Conservation (phyloP, 2,329 filamentous ascomycete species). For the Thelonectria blattea region DNA sequence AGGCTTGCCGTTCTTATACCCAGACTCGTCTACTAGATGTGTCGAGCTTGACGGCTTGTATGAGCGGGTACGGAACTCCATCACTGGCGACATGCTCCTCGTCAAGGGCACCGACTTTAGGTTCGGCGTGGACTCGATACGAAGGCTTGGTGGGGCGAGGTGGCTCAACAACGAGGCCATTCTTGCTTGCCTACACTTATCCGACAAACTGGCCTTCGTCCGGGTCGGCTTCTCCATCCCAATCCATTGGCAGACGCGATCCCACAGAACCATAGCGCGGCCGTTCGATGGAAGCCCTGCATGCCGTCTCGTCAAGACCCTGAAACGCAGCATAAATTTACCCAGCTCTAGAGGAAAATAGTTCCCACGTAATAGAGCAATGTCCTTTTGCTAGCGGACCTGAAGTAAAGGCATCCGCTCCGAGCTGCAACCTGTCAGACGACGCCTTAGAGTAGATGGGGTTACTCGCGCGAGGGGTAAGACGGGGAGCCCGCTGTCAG, state of each 20-base stretch:
- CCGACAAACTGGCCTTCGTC: constrained; percentile 15
- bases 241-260: constrained; percentile 9
- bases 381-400: too few species aligned
- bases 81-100: not conserved
- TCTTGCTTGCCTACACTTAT: constrained; percentile 20
- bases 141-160: not conserved
- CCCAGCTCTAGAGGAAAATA: too few species aligned
- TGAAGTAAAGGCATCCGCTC: too few species aligned
- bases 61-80: not conserved
- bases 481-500: too few species aligned
- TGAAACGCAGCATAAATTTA: too few species aligned
- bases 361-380: too few species aligned
- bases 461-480: too few species aligned
- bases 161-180: constrained; percentile 8
- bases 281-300: too few species aligned
- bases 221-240: constrained; percentile 19
- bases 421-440: too few species aligned
- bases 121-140: not conserved
- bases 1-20: not conserved
- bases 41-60: not conserved
- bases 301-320: too few species aligned
- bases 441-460: too few species aligned
- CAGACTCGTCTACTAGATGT: not conserved
- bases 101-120: not conserved
- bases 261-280: constrained; percentile 1